Base-by-base conservation (phyloP, 345 rosid genomes). In the Hibiscus tridactylites region DNA sequence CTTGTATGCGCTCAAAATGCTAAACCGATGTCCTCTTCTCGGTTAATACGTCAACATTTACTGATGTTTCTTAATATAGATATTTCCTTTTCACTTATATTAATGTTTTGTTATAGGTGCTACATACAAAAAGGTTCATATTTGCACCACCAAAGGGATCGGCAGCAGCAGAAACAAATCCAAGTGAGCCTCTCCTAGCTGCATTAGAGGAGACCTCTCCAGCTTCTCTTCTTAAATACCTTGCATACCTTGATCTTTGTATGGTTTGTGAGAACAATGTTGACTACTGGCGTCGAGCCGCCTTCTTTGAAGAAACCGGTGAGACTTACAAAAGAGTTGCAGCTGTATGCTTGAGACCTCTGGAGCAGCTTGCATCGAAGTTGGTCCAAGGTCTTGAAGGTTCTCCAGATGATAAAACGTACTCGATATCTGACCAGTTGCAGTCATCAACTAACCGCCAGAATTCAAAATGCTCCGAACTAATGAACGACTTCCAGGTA, bases 121-220 rank as follows among this genome's bases (percentile, higher is more conserved):
- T 92, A 59, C 85, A 83, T 78, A 90, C 99, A 16, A 92, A 90
- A 78, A 83, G 96, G 74, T 89, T 80, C 50, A 59, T 79, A 52
- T 92, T 88, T 79, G 96, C 97, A 57, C 97, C 92, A 39, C 96
- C 94, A 60, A 92, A 88, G 86, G 97, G 99, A 81, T 92, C 99
- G 9, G 98, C 97, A 21, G 99, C 99, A 62, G 97, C 98, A 65
- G 97, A 95, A 86, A 88, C 92, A 60, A 95, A 95, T 80, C 99
- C 98, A 53, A 92, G 92, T 12, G 94, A 89, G 75, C 97, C 93
- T 71, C 94, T 95, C 68, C 92, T 95, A 75, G 89, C 85, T 71
- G 91, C 96, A 54, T 78, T 92, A 76, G 98, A 95, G 81, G 91
- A 83, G 71, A 92, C 87, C 54, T 19, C 79, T 66, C 87, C 96